Percentiles rank a stretch among this genome's conserved stretches.
phyloP scores from a whole-genome alignment of 495 filamentous ascomycete species.

The Xylaria longipes region DNA sequence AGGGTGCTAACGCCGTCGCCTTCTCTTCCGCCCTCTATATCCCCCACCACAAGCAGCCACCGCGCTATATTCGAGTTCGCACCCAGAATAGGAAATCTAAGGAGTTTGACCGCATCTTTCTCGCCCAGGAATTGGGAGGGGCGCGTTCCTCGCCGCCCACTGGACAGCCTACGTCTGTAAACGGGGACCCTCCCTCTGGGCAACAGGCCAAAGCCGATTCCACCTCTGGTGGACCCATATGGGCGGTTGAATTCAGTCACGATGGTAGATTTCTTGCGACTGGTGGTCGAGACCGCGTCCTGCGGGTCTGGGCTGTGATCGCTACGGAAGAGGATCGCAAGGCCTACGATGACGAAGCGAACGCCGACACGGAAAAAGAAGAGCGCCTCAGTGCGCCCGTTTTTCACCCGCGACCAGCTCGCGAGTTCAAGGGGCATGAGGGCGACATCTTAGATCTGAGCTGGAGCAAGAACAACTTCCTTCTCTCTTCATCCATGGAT shows the following conservation, averaged over 20 bases:
- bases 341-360: conserved; percentile 73
- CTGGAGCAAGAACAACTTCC: conserved; percentile 99
- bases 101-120: conserved; percentile 85
- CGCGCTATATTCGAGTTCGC: conserved; percentile 86
- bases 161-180: conserved; percentile 27
- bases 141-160: conserved; percentile 32
- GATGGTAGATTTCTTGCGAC: conserved; percentile 92
- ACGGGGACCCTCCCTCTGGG: conserved; percentile 45
- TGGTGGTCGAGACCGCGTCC: conserved; percentile 83
- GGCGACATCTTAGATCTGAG: conserved; percentile 89
- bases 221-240: conserved; percentile 69
- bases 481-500: conserved; percentile 97
- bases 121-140: conserved; percentile 83
- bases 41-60: conserved; percentile 86
- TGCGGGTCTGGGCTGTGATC: conserved; percentile 91
- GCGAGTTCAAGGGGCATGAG: conserved; percentile 84
- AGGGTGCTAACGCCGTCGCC: conserved; percentile 81
- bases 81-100: conserved; percentile 81
- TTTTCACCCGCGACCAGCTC: conserved; percentile 78
- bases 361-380: conserved; percentile 55
- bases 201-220: conserved; percentile 36
- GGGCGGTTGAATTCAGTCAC: conserved; percentile 91
- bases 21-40: conserved; percentile 84
- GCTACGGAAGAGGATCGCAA: conserved; percentile 79
- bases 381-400: conserved; percentile 86